Conservation (phyloP, 2,329 filamentous ascomycete genomes). For the Exophiala bonariae region DNA sequence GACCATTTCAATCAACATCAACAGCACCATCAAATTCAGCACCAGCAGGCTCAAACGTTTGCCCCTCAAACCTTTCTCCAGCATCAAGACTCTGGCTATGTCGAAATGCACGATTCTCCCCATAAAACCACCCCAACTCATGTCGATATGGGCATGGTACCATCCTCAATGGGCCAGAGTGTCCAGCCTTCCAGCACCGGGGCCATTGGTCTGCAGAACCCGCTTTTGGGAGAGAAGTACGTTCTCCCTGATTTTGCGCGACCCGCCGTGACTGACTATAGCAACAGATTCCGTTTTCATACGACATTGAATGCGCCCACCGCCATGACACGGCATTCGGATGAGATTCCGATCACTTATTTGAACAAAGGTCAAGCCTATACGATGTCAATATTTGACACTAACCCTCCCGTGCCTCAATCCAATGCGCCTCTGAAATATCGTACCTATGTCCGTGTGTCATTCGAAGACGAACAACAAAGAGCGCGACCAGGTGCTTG, state of each 20-base stretch:
- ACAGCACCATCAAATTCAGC: slow-evolving; percentile 15
- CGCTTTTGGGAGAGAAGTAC: slow-evolving; percentile 54
- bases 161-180: slow-evolving; percentile 30
- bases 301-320: slow-evolving; percentile 90
- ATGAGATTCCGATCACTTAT: slow-evolving; percentile 96
- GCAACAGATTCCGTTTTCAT: slow-evolving; percentile 75
- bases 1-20: slow-evolving; percentile 24
- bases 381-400: slow-evolving; percentile 80
- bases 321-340: slow-evolving; percentile 86
- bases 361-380: slow-evolving; percentile 98
- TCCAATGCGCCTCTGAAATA: slow-evolving; percentile 65
- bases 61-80: slow-evolving; percentile 60
- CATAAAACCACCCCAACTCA: slow-evolving; percentile 50
- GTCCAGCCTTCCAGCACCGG: slow-evolving; percentile 32
- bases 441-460: slow-evolving; percentile 89
- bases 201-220: slow-evolving; percentile 29
- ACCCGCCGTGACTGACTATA: slow-evolving; percentile 24
- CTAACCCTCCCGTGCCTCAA: slow-evolving; percentile 60
- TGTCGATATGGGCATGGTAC: slow-evolving; percentile 19
- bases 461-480: slow-evolving; percentile 95
- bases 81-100: slow-evolving; percentile 77
- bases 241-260: slow-evolving; percentile 20
- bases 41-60: slow-evolving; percentile 52
- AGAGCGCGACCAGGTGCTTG: slow-evolving; percentile 77
- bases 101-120: slow-evolving; percentile 68